Percentiles rank a stretch among this genome's conserved stretches.
Conservation (phyloP, 163 green algal species). For the Prototheca cutis region DNA sequence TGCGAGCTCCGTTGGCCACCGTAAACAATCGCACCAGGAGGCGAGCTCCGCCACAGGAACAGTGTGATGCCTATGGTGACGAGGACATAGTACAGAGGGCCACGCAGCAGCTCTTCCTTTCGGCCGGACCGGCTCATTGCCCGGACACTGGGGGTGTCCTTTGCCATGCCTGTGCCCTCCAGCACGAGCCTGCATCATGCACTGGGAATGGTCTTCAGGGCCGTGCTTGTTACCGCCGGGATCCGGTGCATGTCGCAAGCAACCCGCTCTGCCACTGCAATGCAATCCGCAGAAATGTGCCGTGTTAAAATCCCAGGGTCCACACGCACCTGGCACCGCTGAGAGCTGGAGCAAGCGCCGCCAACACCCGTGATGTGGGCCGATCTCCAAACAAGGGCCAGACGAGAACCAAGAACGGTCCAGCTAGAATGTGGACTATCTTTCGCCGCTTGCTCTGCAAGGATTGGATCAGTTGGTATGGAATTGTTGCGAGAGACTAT, state of each 20-base stretch:
- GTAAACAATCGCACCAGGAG: slow-evolving; percentile 35
- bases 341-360: no score
- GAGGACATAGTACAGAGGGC: slow-evolving; percentile 25
- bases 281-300: no score
- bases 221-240: no score
- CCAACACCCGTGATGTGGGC: slow-evolving; percentile 37
- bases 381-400: slow-evolving; percentile 79
- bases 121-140: slow-evolving; percentile 63
- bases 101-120: slow-evolving; percentile 53
- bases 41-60: slow-evolving; percentile 18
- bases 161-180: slow-evolving; percentile 49
- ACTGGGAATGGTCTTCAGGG: no score
- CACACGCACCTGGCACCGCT: no score
- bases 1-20: no score
- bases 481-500: no score
- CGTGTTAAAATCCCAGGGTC: no score
- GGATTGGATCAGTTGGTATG: no score
- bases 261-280: no score
- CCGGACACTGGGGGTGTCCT: slow-evolving; percentile 54
- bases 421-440: slow-evolving; percentile 82
- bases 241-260: no score
- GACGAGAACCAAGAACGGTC: slow-evolving; percentile 71
- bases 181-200: slow-evolving; percentile 29
- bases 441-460: slow-evolving; percentile 86
- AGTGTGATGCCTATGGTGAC: slow-evolving; percentile 16